Conservation (phyloP, 495 filamentous ascomycete species). For the Aspergillus carlsbadensis region DNA sequence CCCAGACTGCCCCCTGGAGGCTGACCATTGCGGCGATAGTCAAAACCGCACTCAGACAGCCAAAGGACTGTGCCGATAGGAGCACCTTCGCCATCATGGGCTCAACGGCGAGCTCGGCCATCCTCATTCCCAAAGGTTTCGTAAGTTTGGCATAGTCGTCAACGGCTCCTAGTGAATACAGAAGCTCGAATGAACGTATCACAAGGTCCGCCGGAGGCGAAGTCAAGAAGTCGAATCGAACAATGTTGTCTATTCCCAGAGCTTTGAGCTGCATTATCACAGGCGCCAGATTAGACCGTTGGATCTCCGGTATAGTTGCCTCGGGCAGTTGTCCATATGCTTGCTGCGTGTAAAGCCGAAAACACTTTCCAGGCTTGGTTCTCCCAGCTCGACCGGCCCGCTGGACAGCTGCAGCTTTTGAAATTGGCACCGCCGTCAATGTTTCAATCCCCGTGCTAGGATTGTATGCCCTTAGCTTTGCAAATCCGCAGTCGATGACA, state of each 20-base stretch:
- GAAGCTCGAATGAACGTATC: slow-evolving; percentile 81
- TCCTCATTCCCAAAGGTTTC: slow-evolving; percentile 77
- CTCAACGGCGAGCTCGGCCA: slow-evolving; percentile 93
- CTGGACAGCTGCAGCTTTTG: slow-evolving; percentile 90
- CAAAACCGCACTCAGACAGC: slow-evolving; percentile 81
- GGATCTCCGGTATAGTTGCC: slow-evolving; percentile 83
- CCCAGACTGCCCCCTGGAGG: slow-evolving; percentile 77
- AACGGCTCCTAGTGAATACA: slow-evolving; percentile 86
- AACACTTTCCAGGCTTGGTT: slow-evolving; percentile 93
- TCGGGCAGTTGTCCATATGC: slow-evolving; percentile 69
- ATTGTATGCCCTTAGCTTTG: slow-evolving; percentile 88
- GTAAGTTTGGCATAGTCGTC: slow-evolving; percentile 92
- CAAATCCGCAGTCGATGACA: slow-evolving; percentile 89
- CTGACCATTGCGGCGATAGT: slow-evolving; percentile 95
- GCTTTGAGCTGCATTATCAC: slow-evolving; percentile 93
- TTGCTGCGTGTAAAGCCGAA: slow-evolving; percentile 84
- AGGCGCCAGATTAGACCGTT: slow-evolving; percentile 88
- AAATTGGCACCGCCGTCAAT: slow-evolving; percentile 82
- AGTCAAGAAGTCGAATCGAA: slow-evolving; percentile 87
- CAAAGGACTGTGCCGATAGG: slow-evolving; percentile 71
- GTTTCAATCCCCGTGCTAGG: slow-evolving; percentile 87
- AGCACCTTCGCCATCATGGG: slow-evolving; percentile 96
- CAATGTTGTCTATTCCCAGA: slow-evolving; percentile 92
- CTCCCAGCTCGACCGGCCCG: slow-evolving; percentile 89
- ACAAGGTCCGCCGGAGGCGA: slow-evolving; percentile 85